Base-by-base conservation (phyloP, 768 basidiomycete genomes). In the Gloeostereum incarnatum region DNA sequence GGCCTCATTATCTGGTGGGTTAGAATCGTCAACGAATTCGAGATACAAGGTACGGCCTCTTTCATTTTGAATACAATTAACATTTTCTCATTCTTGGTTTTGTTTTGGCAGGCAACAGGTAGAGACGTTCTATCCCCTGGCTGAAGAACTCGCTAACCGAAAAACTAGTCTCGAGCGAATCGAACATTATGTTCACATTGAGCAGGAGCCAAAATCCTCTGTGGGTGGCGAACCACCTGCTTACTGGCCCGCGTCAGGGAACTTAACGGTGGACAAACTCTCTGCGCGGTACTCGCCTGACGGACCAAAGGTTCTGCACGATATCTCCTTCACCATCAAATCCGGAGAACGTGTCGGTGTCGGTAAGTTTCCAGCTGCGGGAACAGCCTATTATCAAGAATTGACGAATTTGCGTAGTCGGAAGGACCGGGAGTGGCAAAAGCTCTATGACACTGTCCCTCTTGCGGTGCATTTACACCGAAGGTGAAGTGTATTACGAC, bases 331-430 rank as follows among this genome's bases (percentile, higher is more conserved):
- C 49, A 52, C 61, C 11, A 62, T 81, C 41, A 59, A 61, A 19
- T 59, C 68, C 9, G 78, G 78, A 1, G 69, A 78, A 44, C 63
- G 73, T n/a, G 59, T 81, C 31, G 78, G 77, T 22, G 65, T 76
- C 34, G 58, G 60, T 60, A 40, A 45, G 50, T 38, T 8, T 25
- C 9, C 11, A 27, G 10, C 1, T 6, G 23, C 23, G 13, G 39
- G 39, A 29, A 9, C 17, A 31, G 2, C 31, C 14, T 24, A 21
- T 11, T 19, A 36, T 17, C 24, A 11, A 30, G 39, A 41, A 18
- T 24, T 6, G 25, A 31, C 31, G 25, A 26, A 13, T 24, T 31
- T 22, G 5, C 18, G 6, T 38, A 66, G 66, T 70, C 13, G 66
- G 66, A 17, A 49, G 66, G 40, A 69, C 65, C 13, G 69, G 68